Evolutionary conservation across 805 yeast species (phyloP).

Genomic region (Yarrowia osloensis): DNA sequence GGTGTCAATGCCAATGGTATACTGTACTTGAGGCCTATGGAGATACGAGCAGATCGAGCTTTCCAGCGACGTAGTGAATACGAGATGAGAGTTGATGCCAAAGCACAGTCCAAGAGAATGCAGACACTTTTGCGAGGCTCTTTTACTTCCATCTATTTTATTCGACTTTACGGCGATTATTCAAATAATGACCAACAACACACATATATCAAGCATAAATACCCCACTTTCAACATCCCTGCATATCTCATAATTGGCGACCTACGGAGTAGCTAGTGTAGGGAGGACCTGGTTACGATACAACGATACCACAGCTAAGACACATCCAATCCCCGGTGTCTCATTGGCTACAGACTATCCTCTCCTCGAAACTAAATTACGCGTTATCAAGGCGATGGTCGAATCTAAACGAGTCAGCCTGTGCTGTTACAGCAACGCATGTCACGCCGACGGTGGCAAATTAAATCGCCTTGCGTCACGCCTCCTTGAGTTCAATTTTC

Average conservation of each 20-base stretch:
- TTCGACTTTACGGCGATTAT: not conserved
- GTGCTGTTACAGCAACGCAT: too few relatives aligned
- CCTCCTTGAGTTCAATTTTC: too few relatives aligned
- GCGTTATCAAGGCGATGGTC: not conserved
- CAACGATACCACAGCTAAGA: too few relatives aligned
- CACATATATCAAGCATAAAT: not conserved
- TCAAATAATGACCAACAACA: too few relatives aligned
- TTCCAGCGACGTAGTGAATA: too few relatives aligned
- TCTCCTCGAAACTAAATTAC: not conserved
- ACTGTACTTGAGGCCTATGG: too few relatives aligned
- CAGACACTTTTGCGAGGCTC: not conserved
- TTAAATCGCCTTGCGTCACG: not conserved
- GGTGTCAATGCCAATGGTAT: too few relatives aligned
- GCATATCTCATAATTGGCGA: not conserved
- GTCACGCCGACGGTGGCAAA: not conserved
- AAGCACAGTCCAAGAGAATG: too few relatives aligned
- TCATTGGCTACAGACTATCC: not conserved
- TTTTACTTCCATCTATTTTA: not conserved
- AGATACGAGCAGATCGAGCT: too few relatives aligned
- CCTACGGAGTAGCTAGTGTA: too few relatives aligned
- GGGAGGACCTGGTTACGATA: too few relatives aligned
- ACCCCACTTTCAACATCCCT: not conserved
- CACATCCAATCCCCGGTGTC: not conserved
- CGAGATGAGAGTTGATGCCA: too few relatives aligned
- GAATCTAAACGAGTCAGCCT: not conserved